A percentile compares a stretch with the other conserved stretches of the same genome.
phyloP scores from a whole-genome alignment of 2,329 filamentous ascomycete species.

The Torrubiella hemipterigena region DNA sequence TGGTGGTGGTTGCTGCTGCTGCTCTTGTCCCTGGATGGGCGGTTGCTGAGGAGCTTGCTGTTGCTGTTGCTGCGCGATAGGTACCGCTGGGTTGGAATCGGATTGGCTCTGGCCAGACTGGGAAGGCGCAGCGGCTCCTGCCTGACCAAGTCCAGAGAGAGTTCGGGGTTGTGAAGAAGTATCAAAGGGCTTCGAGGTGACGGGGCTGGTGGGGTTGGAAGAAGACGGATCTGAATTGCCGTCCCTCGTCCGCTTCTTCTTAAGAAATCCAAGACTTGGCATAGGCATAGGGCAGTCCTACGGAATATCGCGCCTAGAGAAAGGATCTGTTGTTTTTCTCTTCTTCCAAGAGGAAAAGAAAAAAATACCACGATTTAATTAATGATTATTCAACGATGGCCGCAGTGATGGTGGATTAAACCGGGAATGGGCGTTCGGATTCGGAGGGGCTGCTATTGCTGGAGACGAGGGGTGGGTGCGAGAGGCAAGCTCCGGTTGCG shows the following conservation, averaged over 20 bases:
- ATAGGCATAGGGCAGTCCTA: too few relatives aligned
- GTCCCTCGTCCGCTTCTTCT: constrained; percentile 98
- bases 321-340: not conserved
- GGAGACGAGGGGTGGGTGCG: too few relatives aligned
- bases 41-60: constrained; percentile 10
- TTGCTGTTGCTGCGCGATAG: constrained; percentile 11
- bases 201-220: constrained; percentile 51
- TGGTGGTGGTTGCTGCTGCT: constrained; percentile 10
- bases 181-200: constrained; percentile 42
- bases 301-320: too few relatives aligned
- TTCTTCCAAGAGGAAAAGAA: too few relatives aligned
- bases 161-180: constrained; percentile 30
- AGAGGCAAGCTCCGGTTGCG: too few relatives aligned
- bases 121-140: constrained; percentile 1
- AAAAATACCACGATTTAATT: too few relatives aligned
- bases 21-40: constrained; percentile 10
- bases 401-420: too few relatives aligned
- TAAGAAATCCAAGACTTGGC: constrained; percentile 92
- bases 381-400: too few relatives aligned
- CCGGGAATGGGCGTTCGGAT: too few relatives aligned
- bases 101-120: constrained; percentile 3
- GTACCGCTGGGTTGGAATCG: constrained; percentile 16
- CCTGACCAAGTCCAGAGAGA: constrained; percentile 18
- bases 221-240: constrained; percentile 59
- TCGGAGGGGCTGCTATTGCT: too few relatives aligned